A percentile compares a stretch with the other conserved stretches of the same genome.
phyloP scores from a whole-genome alignment of 306 rosid genomes.

The Sindora glabra region DNA sequence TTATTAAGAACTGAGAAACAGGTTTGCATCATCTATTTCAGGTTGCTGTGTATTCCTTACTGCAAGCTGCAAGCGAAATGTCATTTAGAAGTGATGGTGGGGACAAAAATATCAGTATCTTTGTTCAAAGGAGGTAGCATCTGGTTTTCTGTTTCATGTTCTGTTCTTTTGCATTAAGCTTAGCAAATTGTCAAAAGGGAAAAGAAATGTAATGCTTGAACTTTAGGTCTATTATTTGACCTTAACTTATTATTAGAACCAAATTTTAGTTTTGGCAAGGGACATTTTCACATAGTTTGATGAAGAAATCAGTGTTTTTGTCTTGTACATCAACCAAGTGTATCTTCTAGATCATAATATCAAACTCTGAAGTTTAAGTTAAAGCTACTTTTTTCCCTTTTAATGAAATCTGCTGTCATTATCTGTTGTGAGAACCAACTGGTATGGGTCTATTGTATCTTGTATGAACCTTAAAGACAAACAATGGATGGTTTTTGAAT shows the following conservation, averaged over 20 bases:
- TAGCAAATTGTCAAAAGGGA: no score
- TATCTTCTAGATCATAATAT: background rate
- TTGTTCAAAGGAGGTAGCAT: slow-evolving; percentile 93
- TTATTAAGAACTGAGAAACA: slow-evolving; percentile 1
- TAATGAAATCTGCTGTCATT: background rate
- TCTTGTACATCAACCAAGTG: background rate
- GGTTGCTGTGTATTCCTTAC: slow-evolving; percentile 81
- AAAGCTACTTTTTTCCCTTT: background rate
- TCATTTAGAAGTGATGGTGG: slow-evolving; percentile 63
- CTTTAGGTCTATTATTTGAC: background rate
- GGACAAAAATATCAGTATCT: slow-evolving; percentile 66
- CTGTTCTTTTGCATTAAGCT: no score
- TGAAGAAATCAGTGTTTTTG: background rate
- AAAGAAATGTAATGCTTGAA: slow-evolving; percentile 7
- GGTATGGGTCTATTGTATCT: no score
- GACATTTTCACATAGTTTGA: no score
- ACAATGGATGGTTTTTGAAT: no score
- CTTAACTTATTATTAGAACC: background rate
- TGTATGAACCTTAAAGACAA: no score
- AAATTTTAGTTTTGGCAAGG: background rate
- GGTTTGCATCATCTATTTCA: slow-evolving; percentile 34
- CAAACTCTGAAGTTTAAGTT: slow-evolving; percentile 3
- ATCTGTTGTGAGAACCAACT: no score
- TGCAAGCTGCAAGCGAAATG: slow-evolving; percentile 87
- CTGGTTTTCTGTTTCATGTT: no score